phyloP scores from a whole-genome alignment of 2,329 filamentous ascomycete genomes.

The Trichoderma semiorbis region DNA sequence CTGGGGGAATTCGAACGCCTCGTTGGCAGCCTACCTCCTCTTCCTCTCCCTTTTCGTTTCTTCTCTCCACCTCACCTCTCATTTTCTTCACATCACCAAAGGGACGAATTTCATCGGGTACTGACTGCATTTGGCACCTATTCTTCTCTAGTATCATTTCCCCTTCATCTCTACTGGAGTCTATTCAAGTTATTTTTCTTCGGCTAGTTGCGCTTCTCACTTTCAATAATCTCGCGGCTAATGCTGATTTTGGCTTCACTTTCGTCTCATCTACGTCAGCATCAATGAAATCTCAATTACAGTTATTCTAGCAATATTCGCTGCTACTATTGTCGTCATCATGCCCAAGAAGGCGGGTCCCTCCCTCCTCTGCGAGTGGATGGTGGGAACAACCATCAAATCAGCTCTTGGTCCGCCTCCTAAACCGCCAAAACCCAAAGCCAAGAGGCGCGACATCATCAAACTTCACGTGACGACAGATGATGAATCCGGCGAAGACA shows the following conservation, averaged over 20 bases:
- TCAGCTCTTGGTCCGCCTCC: slow-evolving; percentile 28
- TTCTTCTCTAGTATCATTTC: neutral
- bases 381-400: slow-evolving; percentile 37
- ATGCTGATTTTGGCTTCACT: neutral
- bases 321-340: neutral
- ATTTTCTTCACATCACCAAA: neutral
- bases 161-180: neutral
- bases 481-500: slow-evolving; percentile 50
- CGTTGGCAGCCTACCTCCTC: neutral
- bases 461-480: slow-evolving; percentile 47
- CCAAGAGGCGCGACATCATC: slow-evolving; percentile 32
- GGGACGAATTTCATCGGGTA: no score
- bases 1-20: neutral
- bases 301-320: neutral
- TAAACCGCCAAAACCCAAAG: slow-evolving; percentile 21
- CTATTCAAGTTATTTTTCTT: neutral
- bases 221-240: neutral
- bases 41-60: neutral
- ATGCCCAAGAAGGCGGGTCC: slow-evolving; percentile 12
- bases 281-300: neutral
- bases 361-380: slow-evolving; percentile 39
- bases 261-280: neutral
- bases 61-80: neutral
- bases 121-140: no score
- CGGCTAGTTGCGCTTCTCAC: neutral